Percentiles rank a stretch among this genome's conserved stretches.
Evolutionary conservation across 352 stramenopile genomes (phyloP).

Genomic region (Phytophthora colocasiae): DNA sequence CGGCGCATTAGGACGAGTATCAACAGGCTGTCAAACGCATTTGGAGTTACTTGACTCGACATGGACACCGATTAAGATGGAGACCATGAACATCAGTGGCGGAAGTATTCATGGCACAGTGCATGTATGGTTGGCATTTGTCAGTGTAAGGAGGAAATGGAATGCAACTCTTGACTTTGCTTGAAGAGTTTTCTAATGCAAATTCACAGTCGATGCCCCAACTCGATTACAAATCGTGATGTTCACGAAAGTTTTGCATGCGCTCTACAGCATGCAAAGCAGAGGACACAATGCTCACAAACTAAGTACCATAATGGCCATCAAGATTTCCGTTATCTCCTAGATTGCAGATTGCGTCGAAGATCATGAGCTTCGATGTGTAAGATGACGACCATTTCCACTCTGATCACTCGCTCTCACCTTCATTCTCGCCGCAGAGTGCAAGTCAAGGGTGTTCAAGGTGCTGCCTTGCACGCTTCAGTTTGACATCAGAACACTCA

Average conservation of each 20-base stretch:
- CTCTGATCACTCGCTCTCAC: slow-evolving; percentile 12
- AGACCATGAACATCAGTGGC: no score
- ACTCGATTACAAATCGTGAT: no score
- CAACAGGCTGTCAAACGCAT: no score
- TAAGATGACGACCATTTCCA: background rate
- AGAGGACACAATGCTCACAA: no score
- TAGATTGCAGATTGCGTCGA: slow-evolving; percentile 9
- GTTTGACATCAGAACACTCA: slow-evolving; percentile 2
- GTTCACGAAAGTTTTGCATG: no score
- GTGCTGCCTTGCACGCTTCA: background rate
- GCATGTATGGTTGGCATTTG: slow-evolving; percentile 7
- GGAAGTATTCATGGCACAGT: background rate
- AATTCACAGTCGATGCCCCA: no score
- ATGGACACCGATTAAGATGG: no score
- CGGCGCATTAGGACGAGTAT: no score
- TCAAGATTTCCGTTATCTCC: slow-evolving; percentile 5
- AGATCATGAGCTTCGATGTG: slow-evolving; percentile 9
- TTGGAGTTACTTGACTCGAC: no score
- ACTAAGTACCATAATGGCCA: background rate
- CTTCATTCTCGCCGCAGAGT: slow-evolving; percentile 24
- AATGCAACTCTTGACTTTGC: background rate
- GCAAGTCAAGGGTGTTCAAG: slow-evolving; percentile 10
- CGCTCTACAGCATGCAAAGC: no score
- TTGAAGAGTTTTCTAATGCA: background rate
- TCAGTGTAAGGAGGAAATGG: background rate